phyloP scores from a whole-genome alignment of 148 eudicot species.

The Silene uniflora region DNA sequence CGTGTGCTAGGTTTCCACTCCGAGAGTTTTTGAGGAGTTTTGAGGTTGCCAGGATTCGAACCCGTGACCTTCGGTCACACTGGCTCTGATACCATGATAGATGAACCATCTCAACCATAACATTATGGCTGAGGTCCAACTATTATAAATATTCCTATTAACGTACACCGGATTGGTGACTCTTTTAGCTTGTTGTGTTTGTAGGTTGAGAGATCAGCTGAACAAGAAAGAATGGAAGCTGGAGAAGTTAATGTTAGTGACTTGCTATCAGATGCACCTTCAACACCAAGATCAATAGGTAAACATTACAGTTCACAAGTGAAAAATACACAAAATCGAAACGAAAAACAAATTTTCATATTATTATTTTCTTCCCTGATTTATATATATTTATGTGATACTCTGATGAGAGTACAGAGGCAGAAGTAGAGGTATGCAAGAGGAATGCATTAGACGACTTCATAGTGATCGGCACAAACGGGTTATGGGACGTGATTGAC shows the following conservation, averaged over 20 bases:
- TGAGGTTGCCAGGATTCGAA: too few relatives aligned
- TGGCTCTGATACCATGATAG: too few relatives aligned
- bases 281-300: conserved; percentile 43
- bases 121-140: too few relatives aligned
- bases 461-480: conserved; percentile 46
- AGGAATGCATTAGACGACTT: conserved; percentile 36
- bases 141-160: too few relatives aligned
- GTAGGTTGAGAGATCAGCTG: conserved; percentile 40
- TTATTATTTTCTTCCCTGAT: too few relatives aligned
- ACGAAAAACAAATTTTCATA: too few relatives aligned
- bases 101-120: too few relatives aligned
- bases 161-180: background rate
- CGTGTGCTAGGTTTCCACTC: too few relatives aligned
- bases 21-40: too few relatives aligned
- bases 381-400: too few relatives aligned
- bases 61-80: too few relatives aligned
- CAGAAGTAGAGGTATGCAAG: conserved; percentile 31
- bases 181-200: background rate
- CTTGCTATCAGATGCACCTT: conserved; percentile 29
- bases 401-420: background rate
- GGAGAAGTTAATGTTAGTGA: conserved; percentile 30
- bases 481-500: conserved; percentile 52
- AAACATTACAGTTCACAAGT: background rate
- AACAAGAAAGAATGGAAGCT: conserved; percentile 29
- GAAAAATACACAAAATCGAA: too few relatives aligned